Evolutionary conservation across 306 rosid species (phyloP).

Genomic region (Aeschynomene evenia): DNA sequence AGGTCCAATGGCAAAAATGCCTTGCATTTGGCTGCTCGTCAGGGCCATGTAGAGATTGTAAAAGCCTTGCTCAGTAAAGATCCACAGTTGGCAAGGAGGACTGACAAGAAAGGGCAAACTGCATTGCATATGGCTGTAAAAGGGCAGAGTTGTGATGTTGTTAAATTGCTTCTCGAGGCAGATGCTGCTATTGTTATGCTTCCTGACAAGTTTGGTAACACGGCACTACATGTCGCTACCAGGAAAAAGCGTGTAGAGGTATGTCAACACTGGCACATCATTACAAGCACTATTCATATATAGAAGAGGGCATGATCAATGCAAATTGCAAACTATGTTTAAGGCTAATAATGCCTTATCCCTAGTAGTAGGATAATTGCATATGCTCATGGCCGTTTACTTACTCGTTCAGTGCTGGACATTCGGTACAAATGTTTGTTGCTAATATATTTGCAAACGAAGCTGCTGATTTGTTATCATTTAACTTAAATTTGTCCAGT

Average conservation of each 20-base stretch:
- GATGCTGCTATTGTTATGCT: constrained; percentile 99
- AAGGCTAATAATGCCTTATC: not conserved
- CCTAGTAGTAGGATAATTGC: not conserved
- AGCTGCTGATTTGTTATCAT: not conserved
- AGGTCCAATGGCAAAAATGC: constrained; percentile 89
- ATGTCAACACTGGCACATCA: constrained; percentile 22
- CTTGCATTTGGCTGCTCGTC: constrained; percentile 93
- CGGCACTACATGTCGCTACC: constrained; percentile 91
- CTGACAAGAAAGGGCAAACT: constrained; percentile 97
- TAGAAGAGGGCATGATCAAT: not conserved
- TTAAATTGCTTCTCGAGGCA: constrained; percentile 84
- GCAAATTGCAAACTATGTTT: constrained; percentile 12
- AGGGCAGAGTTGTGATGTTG: constrained; percentile 91
- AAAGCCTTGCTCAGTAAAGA: constrained; percentile 70
- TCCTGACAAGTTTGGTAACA: constrained; percentile 94
- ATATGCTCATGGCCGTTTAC: not conserved
- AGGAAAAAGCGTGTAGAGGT: constrained; percentile 98
- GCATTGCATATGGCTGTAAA: constrained; percentile 99
- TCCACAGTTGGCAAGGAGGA: constrained; percentile 89
- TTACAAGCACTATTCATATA: not conserved
- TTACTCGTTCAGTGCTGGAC: not conserved
- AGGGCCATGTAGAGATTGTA: constrained; percentile 83
- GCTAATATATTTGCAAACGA: not conserved
- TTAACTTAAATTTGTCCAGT: not conserved
- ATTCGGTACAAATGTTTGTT: not conserved